A percentile compares a stretch with the other conserved stretches of the same genome.
phyloP scores from a whole-genome alignment of 331 rosid species.

The Cucumis variabilis region DNA sequence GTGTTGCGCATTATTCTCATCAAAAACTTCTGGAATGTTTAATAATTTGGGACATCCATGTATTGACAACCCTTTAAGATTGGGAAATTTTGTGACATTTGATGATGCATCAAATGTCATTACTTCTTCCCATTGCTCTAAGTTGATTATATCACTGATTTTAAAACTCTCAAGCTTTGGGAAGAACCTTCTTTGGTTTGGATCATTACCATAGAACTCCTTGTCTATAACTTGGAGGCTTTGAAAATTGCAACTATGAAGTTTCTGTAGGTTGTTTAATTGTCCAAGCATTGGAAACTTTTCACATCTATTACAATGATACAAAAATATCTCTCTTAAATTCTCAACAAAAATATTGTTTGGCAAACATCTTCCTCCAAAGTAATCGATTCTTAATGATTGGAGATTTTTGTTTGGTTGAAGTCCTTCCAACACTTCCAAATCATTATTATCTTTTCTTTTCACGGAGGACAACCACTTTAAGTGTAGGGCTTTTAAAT shows the following conservation, averaged over 20 bases:
- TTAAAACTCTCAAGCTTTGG: not conserved
- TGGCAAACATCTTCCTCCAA: not conserved
- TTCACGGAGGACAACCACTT: fast-evolving
- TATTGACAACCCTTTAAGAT: not conserved
- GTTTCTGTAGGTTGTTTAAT: not conserved
- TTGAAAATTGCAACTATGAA: fast-evolving
- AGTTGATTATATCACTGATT: fast-evolving
- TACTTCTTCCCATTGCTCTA: not conserved
- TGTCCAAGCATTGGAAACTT: not conserved
- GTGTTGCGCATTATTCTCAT: too few relatives aligned
- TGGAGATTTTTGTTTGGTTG: not conserved
- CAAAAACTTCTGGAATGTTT: too few relatives aligned
- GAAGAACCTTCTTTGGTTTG: not conserved
- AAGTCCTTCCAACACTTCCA: constrained; percentile 1
- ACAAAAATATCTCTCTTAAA: not conserved
- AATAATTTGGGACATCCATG: not conserved
- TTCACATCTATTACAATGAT: not conserved
- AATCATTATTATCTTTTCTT: not conserved
- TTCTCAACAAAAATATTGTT: not conserved
- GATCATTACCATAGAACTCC: not conserved
- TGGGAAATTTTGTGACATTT: not conserved
- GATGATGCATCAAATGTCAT: not conserved
- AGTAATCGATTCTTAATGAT: not conserved
- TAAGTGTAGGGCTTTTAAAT: not conserved
- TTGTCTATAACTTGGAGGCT: not conserved